Base-by-base conservation (phyloP, 2,329 filamentous ascomycete species). In the Claviceps sp. region DNA sequence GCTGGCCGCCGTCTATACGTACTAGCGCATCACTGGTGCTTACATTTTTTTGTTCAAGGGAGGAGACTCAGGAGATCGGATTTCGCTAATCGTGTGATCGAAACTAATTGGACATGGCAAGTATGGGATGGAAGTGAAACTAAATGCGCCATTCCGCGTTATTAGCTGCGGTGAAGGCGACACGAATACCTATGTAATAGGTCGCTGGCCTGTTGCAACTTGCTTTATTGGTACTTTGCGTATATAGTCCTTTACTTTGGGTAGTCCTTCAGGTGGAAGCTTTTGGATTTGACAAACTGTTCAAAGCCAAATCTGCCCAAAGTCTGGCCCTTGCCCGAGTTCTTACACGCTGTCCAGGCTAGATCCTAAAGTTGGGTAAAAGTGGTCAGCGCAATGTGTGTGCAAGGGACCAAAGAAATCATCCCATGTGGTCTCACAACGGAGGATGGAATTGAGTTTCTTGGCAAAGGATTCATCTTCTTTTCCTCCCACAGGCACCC, bases 271-370 rank as follows among this genome's bases (percentile, higher is more conserved):
- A 96, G 66, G 68, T 97, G 91, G 68, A 85, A 94, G 74, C 87
- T 95, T 82, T 96, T 96, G 62, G 95, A 77, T 76, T 93, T 95
- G 64, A 94, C 85, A 65, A 96, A 97, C 65, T 95, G 88, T 61
- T 96, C 91, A 64, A 94, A 97, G 11, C 91, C 91, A 63, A 90
- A 95, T 60, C 74, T 83, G 70, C 89, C 93, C 61, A 97, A 71
- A 10, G 90, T 96, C 60, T 90, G 85, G 22, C 91, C 91, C 68
- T 87, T 90, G 57, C 91, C 91, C 55, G 89, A 95, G 66, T 95
- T 89, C 74, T 97, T 97, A 89, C 89, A 96, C 11, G 91, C 91
- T 2, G 90, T 93, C 89, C 89, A 95, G n/a, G 89, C 89, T 59
- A 95, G 79, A 68, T 95, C 89, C 87, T 91, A 40, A 19, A 42